These are phyloP conservation scores for Malus hybrid DNA, from an alignment of 331 rosid genomes.

Conservation along the genomic window DNA sequence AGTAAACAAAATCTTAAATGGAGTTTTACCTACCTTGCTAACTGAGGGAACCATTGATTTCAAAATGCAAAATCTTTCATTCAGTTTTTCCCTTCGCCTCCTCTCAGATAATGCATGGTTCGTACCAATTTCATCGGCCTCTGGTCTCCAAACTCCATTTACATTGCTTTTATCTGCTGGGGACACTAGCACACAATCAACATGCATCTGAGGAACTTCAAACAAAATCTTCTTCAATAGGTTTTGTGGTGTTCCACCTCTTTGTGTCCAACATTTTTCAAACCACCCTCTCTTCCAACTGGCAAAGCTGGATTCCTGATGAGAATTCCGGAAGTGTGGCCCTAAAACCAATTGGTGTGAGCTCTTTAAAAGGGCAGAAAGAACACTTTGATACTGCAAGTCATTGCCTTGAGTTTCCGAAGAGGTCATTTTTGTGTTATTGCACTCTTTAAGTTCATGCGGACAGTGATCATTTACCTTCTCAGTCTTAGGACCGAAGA, in stretches of 20 bases:
- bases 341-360: constrained; percentile 46
- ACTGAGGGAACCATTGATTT: constrained; percentile 68
- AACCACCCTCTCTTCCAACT: constrained; percentile 47
- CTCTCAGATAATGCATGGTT: constrained; percentile 65
- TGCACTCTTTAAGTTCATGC: constrained; percentile 32
- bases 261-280: constrained; percentile 27
- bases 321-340: constrained; percentile 28
- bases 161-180: constrained; percentile 49
- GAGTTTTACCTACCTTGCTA: constrained; percentile 40
- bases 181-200: constrained; percentile 28
- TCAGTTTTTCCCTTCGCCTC: constrained; percentile 65
- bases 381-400: constrained; percentile 55
- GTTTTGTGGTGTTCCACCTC: constrained; percentile 36
- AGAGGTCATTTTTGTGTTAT: constrained; percentile 36
- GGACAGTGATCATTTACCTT: constrained; percentile 13
- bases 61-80: constrained; percentile 59
- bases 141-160: constrained; percentile 54
- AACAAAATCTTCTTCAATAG: constrained; percentile 63
- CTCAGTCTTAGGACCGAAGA: constrained; percentile 22
- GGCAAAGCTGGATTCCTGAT: constrained; percentile 44
- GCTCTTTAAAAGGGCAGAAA: constrained; percentile 50
- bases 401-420: constrained; percentile 34
- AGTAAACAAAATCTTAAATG: background rate
- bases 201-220: constrained; percentile 69
- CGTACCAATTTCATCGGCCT: constrained; percentile 50